These are phyloP conservation scores for Debaryomyces sp. DNA, from an alignment of 1,139 yeast genomes.

Conservation along the genomic window DNA sequence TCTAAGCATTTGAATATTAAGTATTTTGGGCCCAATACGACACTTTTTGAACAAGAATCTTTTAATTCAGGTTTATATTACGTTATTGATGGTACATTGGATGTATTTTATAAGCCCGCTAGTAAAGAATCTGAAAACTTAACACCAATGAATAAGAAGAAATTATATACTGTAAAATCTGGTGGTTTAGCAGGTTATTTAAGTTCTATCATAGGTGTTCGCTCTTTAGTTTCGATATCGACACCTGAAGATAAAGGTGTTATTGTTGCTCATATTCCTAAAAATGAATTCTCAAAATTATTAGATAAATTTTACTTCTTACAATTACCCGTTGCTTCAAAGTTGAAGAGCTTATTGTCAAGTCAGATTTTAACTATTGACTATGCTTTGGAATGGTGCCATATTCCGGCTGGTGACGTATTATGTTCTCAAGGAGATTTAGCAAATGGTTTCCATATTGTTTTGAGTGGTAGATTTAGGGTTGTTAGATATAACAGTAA, in stretches of 20 bases:
- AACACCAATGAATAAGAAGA: constrained; percentile 8
- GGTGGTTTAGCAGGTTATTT: constrained; percentile 92
- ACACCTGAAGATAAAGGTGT: constrained; percentile 56
- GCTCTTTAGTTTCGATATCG: constrained; percentile 71
- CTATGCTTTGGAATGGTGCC: constrained; percentile 95
- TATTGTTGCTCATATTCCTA: constrained; percentile 74
- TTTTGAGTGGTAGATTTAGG: constrained; percentile 85
- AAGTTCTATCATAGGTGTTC: constrained; percentile 77
- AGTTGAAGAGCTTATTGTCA: constrained; percentile 67
- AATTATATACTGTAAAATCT: constrained; percentile 59
- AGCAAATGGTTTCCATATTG: constrained; percentile 92
- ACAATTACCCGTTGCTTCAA: constrained; percentile 75
- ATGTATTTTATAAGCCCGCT: constrained; percentile 46
- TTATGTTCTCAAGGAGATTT: constrained; percentile 81
- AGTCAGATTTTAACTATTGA: constrained; percentile 74
- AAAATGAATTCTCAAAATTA: constrained; percentile 60
- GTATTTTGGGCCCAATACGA: constrained; percentile 55
- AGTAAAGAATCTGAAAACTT: constrained; percentile 24
- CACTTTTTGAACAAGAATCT: constrained; percentile 64
- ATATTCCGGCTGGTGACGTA: constrained; percentile 79
- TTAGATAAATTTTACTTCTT: constrained; percentile 78
- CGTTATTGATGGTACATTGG: constrained; percentile 76
- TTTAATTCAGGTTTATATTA: constrained; percentile 76
- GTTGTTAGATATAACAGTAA: constrained; percentile 47
- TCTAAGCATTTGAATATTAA: constrained; percentile 63